Evolutionary conservation across 768 basidiomycete genomes (phyloP).

Genomic region (Russula griseocarnosa): DNA sequence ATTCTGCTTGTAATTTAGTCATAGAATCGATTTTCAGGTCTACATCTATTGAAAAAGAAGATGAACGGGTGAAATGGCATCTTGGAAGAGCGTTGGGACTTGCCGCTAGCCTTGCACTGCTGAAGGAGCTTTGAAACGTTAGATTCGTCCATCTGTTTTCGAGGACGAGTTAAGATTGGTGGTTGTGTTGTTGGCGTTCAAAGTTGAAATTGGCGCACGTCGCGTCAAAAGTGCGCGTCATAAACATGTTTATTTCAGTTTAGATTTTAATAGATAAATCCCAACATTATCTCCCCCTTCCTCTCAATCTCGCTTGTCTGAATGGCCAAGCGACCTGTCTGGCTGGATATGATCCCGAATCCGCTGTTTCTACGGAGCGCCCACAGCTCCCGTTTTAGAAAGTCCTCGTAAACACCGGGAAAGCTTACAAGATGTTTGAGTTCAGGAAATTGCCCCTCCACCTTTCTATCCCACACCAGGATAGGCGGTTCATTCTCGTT

Average conservation of each 20-base stretch:
- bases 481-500: slow-evolving; percentile 37
- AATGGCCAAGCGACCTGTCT: slow-evolving; percentile 80
- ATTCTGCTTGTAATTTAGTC: slow-evolving; percentile 69
- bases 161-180: not conserved
- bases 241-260: not conserved
- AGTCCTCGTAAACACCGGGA: not conserved
- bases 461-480: slow-evolving; percentile 86
- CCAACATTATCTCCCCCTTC: not conserved
- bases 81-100: slow-evolving; percentile 8
- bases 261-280: not conserved
- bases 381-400: slow-evolving; percentile 19
- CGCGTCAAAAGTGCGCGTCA: slow-evolving; percentile 2
- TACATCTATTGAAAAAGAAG: slow-evolving; percentile 49
- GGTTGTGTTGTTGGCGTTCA: slow-evolving; percentile 9
- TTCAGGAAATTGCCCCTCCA: slow-evolving; percentile 90
- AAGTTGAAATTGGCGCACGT: not conserved
- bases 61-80: slow-evolving; percentile 7
- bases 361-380: slow-evolving; percentile 62
- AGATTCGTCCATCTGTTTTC: slow-evolving; percentile 32
- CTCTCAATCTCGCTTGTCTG: slow-evolving; percentile 49
- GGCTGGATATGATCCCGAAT: slow-evolving; percentile 83
- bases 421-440: slow-evolving; percentile 69
- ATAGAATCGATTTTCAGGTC: slow-evolving; percentile 80
- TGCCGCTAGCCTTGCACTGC: slow-evolving; percentile 36
- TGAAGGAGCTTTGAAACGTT: slow-evolving; percentile 33